Evolutionary conservation across 345 rosid species (phyloP), one percentile per base, ranked within the genome.

Genomic region (Populus pruinosa): DNA sequence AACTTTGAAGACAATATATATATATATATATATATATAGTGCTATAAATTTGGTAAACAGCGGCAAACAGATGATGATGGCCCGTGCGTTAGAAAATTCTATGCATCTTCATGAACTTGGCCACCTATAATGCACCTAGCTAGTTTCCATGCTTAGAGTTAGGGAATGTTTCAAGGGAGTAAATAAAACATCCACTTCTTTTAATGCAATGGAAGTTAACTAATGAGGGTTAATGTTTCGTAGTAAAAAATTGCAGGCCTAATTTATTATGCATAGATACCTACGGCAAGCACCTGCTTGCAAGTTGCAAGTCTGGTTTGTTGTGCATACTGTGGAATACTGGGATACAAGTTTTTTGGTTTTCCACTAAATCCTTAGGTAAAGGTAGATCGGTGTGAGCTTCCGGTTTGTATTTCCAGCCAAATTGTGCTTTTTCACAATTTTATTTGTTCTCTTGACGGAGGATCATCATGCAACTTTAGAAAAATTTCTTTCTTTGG

Each of bases 1-100:
- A 33, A 33, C 36, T 33, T 33, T 4, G 36, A 33, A 33, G 36
- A 33, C 36, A 33, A 33, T 33, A 4, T 67, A 79, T 64, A 35
- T 47, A 13, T 47, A 38, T 35, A 33, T 33, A 4, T 67, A 79
- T 64, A 35, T 47, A 13, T 47, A 38, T 35, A 43, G 53, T 41
- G 79, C 77, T 62, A 8, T 14, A 27, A 63, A 59, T 72, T 74
- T 62, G 79, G 76, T 71, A 27, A 63, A 61, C 35, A 55, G 65
- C 77, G 81, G 69, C 76, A 79, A 80, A 72, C 59, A 62, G 75
- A 71, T 55, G 62, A 76, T 81, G 85, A 78, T 81, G 86, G 68
- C 76, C 87, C 87, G 70, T 81, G 7, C 23, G 18, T 12, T 17
- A 27, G 53, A 20, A 86, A 74, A 80, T 81, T 82, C 55, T 76